Evolutionary conservation across 495 filamentous ascomycete species (phyloP), one percentile per base, ranked within the genome.

Genomic region (Penicillium ochrochloron): DNA sequence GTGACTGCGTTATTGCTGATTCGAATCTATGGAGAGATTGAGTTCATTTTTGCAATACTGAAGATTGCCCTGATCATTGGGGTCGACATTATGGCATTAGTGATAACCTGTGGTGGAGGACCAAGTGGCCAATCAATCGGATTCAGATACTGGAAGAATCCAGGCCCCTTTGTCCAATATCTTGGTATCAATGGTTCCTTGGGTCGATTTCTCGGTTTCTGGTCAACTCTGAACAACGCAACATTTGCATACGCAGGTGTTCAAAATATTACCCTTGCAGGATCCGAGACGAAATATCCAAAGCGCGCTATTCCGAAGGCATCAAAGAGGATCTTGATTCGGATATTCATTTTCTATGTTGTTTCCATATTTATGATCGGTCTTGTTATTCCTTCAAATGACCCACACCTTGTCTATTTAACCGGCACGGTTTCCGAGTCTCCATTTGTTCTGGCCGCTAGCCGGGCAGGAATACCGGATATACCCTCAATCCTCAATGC

Each of bases 161-260:
- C 70, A 31, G 70, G 70, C 19, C 70, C 70, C 11, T 61, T 72
- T 14, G 62, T 67, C 15, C 70, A 72, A 35, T 70, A 72, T 37
- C 39, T 72, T 7, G 64, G 59, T 0, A 56, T 67, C 5, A 23
- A 33, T 0, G 70, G 70, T 1, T 61, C 65, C 1, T 57, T 70
- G 12, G 70, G 70, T 8, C 59, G 62, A 27, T 70, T 72, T 55
- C 70, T 86, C 6, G 85, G 85, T 2, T 87, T 84, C 65, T 86
- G 83, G 83, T 74, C 73, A n/a, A 80, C 83, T n/a, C 79, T 86
- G 68, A 82, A 75, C 14, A 83, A 80, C 34, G 85, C 83, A 14
- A 80, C 85, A 11, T 88, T 84, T 73, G 78, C 79, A 1, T 88
- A 84, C 60, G 80, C 83, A 1, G 85, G 85, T 15, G 77, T 86